Evolutionary conservation across 2,329 filamentous ascomycete genomes (phyloP).

Genomic region (Rasamsonia emersonii): DNA sequence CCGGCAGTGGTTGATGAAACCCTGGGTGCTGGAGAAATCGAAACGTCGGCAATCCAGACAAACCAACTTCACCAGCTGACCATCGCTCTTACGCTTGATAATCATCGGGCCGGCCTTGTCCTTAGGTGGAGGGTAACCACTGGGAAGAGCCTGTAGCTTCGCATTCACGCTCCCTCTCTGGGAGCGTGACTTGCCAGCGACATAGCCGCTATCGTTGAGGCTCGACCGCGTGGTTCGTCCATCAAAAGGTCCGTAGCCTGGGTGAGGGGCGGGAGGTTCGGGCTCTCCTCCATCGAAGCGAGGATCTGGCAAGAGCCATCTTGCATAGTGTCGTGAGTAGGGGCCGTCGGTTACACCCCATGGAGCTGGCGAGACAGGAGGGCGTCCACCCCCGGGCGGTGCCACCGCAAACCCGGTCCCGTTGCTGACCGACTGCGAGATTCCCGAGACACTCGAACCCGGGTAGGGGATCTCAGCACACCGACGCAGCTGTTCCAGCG

Average conservation of each 20-base stretch:
- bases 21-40: slow-evolving; percentile 92
- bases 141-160: slow-evolving; percentile 61
- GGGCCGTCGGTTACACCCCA: slow-evolving; percentile 89
- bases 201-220: slow-evolving; percentile 46
- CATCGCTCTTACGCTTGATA: slow-evolving; percentile 73
- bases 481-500: slow-evolving; percentile 84
- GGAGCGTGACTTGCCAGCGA: slow-evolving; percentile 48
- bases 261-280: slow-evolving; percentile 17
- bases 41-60: slow-evolving; percentile 82
- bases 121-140: slow-evolving; percentile 63
- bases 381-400: slow-evolving; percentile 51
- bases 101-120: slow-evolving; percentile 76
- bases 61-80: slow-evolving; percentile 77
- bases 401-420: slow-evolving; percentile 66
- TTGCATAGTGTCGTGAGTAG: slow-evolving; percentile 87
- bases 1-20: slow-evolving; percentile 98
- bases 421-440: slow-evolving; percentile 60
- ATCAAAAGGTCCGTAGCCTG: slow-evolving; percentile 47
- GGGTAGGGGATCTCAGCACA: slow-evolving; percentile 91
- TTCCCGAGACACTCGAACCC: slow-evolving; percentile 49
- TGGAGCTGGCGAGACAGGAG: slow-evolving; percentile 71
- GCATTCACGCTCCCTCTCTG: slow-evolving; percentile 53
- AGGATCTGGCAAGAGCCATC: slow-evolving; percentile 86
- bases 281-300: slow-evolving; percentile 62
- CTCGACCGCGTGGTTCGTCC: slow-evolving; percentile 74